Evolutionary conservation across 306 rosid species (phyloP).

Genomic region (Delonix regia): DNA sequence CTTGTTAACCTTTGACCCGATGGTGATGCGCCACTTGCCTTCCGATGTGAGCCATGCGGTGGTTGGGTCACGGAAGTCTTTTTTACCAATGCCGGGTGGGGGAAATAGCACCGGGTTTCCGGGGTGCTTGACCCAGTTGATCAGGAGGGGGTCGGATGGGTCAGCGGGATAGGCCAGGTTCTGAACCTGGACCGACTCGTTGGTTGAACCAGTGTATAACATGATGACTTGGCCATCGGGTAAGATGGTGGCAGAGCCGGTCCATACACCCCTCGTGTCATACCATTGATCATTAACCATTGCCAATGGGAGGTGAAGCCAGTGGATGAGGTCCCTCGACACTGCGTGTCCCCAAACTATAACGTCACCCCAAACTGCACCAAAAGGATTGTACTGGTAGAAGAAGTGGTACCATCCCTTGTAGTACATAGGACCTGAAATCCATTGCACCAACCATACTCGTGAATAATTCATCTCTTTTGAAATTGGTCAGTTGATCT

Average conservation of each 20-base stretch:
- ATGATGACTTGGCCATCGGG: constrained; percentile 61
- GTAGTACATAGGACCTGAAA: constrained; percentile 78
- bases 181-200: constrained; percentile 75
- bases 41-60: constrained; percentile 83
- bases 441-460: neutral
- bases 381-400: constrained; percentile 85
- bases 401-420: constrained; percentile 95
- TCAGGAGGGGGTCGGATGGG: constrained; percentile 69
- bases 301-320: constrained; percentile 89
- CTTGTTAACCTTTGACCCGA: constrained; percentile 71
- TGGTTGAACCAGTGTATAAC: constrained; percentile 90
- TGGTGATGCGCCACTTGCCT: constrained; percentile 72
- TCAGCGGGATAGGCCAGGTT: constrained; percentile 79
- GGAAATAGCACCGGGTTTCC: constrained; percentile 75
- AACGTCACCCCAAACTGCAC: constrained; percentile 87
- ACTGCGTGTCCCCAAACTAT: constrained; percentile 92
- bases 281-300: constrained; percentile 82
- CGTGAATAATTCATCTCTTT: neutral
- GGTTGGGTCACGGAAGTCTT: constrained; percentile 92
- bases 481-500: too few relatives aligned
- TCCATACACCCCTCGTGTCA: constrained; percentile 80
- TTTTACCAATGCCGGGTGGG: constrained; percentile 55
- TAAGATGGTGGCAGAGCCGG: constrained; percentile 87
- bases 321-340: constrained; percentile 79
- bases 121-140: constrained; percentile 71